These are phyloP conservation scores for Aspergillus sp. DNA, from an alignment of 2,329 filamentous ascomycete species.

Conservation along the genomic window DNA sequence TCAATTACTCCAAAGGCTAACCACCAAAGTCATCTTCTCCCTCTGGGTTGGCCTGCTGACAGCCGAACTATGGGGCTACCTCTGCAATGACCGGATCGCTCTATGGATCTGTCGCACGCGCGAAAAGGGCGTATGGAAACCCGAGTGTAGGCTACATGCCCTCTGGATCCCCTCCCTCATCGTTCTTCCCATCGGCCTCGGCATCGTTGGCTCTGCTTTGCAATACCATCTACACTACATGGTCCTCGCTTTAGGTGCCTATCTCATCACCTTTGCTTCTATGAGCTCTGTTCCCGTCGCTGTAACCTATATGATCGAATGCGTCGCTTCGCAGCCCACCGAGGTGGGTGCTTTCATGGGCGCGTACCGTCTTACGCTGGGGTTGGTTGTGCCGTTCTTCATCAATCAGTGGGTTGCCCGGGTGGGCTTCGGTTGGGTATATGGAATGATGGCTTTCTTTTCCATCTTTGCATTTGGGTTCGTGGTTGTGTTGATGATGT, in stretches of 20 bases:
- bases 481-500: not conserved
- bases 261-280: conserved; percentile 3
- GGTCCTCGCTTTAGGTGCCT: conserved; percentile 1
- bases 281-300: not conserved
- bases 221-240: conserved; percentile 4
- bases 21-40: not conserved
- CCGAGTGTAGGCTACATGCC: not conserved
- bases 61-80: conserved; percentile 1
- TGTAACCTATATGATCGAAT: not conserved
- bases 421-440: not conserved
- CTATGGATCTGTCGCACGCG: not conserved
- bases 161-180: not conserved
- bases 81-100: conserved; percentile 1
- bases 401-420: not conserved
- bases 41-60: not conserved
- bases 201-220: not conserved
- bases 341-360: not conserved
- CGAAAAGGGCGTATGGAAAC: not conserved
- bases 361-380: not conserved
- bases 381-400: not conserved
- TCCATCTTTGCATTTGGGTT: not conserved
- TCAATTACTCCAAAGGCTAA: not conserved
- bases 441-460: conserved; percentile 5
- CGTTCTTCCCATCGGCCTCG: not conserved
- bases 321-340: conserved; percentile 1